Evolutionary conservation across 1,139 yeast species (phyloP).

Genomic region (Debaryomyces singareniensis): DNA sequence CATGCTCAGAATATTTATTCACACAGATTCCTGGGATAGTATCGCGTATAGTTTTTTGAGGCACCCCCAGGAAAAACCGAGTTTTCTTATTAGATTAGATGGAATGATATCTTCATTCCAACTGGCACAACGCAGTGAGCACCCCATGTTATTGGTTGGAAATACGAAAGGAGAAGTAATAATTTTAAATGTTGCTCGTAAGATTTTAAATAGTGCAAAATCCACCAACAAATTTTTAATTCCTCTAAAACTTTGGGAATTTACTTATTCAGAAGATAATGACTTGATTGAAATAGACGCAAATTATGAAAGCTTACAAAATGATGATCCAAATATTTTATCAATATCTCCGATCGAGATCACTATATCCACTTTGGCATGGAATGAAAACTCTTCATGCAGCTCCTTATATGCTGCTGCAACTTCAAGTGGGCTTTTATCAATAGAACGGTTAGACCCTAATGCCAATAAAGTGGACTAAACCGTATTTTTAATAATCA

Average conservation of each 20-base stretch:
- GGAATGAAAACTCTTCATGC: conserved; percentile 50
- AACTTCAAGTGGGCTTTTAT: conserved; percentile 57
- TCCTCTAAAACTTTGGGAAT: conserved; percentile 33
- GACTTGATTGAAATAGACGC: conserved; percentile 15
- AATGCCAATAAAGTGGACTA: not conserved
- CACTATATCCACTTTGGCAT: conserved; percentile 46
- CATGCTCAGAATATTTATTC: conserved; percentile 18
- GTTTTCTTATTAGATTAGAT: conserved; percentile 24
- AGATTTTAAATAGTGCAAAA: conserved; percentile 28
- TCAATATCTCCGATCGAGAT: conserved; percentile 49
- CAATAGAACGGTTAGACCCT: conserved; percentile 52
- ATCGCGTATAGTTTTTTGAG: conserved; percentile 23
- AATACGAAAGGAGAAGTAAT: conserved; percentile 54
- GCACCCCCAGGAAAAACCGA: conserved; percentile 31
- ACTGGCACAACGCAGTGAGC: conserved; percentile 34
- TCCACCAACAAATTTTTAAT: conserved; percentile 22
- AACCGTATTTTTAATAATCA: conserved; percentile 18
- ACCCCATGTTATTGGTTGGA: conserved; percentile 59
- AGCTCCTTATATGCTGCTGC: conserved; percentile 66
- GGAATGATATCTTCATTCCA: conserved; percentile 22
- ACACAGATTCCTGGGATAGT: conserved; percentile 23
- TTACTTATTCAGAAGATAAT: conserved; percentile 14
- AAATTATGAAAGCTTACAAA: conserved; percentile 19
- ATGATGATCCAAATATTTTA: conserved; percentile 23
- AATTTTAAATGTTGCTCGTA: conserved; percentile 31